Evolutionary conservation across 441 rosid genomes (phyloP).

Genomic region (Mallotus repandus): DNA sequence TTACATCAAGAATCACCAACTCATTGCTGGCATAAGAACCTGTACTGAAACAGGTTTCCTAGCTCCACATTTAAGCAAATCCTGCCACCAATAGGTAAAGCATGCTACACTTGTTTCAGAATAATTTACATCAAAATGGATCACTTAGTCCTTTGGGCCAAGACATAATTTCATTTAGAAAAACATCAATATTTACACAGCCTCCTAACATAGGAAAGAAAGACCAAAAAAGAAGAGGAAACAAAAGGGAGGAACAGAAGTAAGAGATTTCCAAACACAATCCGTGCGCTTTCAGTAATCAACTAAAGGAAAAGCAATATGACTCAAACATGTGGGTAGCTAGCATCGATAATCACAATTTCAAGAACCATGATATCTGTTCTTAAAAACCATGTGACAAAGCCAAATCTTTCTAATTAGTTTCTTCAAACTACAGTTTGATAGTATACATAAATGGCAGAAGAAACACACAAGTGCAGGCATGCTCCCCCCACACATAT

Average conservation of each 20-base stretch:
- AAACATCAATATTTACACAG: neutral
- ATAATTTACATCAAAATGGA: neutral
- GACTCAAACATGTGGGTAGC: neutral
- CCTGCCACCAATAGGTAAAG: neutral
- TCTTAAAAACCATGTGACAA: neutral
- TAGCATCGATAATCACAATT: neutral
- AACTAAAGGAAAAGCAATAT: neutral
- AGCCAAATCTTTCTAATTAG: neutral
- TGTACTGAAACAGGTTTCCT: neutral
- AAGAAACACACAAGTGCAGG: no score
- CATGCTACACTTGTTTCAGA: neutral
- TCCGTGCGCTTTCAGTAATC: neutral
- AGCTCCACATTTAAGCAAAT: neutral
- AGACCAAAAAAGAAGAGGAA: neutral
- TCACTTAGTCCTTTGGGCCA: no score
- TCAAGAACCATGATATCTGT: neutral
- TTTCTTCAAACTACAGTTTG: neutral
- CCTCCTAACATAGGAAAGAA: neutral
- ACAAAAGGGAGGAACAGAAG: neutral
- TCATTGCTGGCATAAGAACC: neutral
- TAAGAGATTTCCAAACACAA: neutral
- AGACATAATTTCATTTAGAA: neutral
- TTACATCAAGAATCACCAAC: neutral
- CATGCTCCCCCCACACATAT: neutral
- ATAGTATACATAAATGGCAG: neutral